Evolutionary conservation across 495 filamentous ascomycete genomes (phyloP).

Genomic region (Durotheca rogersii): DNA sequence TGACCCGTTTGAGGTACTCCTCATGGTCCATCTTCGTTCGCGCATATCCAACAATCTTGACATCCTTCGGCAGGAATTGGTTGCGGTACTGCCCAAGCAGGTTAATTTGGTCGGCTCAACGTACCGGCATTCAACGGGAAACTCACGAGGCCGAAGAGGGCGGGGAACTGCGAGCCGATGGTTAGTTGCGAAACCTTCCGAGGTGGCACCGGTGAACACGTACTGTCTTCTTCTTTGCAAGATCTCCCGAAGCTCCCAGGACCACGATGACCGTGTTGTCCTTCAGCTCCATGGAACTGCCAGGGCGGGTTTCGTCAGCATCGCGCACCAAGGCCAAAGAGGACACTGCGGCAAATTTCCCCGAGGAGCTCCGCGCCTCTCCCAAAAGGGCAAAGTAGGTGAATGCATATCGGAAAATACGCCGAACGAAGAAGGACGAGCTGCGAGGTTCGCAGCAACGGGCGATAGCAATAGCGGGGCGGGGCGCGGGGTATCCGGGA

Average conservation of each 20-base stretch:
- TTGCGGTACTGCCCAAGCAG: slow-evolving; percentile 76
- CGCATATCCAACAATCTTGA: slow-evolving; percentile 98
- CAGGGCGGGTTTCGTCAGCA: slow-evolving; percentile 12
- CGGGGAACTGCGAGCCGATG: slow-evolving; percentile 72
- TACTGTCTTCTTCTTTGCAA: slow-evolving; percentile 99
- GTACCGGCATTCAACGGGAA: slow-evolving; percentile 4
- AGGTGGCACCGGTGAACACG: slow-evolving; percentile 35
- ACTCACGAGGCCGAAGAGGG: slow-evolving; percentile 95
- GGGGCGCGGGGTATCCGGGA: slow-evolving; percentile 32
- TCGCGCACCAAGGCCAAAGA: neutral
- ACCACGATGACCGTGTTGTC: slow-evolving; percentile 98
- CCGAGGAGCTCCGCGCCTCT: slow-evolving; percentile 1
- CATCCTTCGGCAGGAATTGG: slow-evolving; percentile 96
- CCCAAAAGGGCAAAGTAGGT: neutral
- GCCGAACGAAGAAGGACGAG: neutral
- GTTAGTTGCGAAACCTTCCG: slow-evolving; percentile 36
- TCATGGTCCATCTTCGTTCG: slow-evolving; percentile 98
- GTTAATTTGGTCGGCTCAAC: slow-evolving; percentile 31
- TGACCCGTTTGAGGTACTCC: slow-evolving; percentile 89
- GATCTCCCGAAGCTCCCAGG: slow-evolving; percentile 93
- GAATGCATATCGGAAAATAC: slow-evolving; percentile 4
- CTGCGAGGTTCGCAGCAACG: slow-evolving; percentile 6
- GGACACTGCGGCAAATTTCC: neutral
- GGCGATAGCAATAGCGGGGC: slow-evolving; percentile 42
- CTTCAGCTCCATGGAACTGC: slow-evolving; percentile 78